Percentiles rank a stretch among this genome's conserved stretches.
These are phyloP conservation scores for Solanum clarkiae DNA, from an alignment of 257 asterid species.

Conservation along the genomic window DNA sequence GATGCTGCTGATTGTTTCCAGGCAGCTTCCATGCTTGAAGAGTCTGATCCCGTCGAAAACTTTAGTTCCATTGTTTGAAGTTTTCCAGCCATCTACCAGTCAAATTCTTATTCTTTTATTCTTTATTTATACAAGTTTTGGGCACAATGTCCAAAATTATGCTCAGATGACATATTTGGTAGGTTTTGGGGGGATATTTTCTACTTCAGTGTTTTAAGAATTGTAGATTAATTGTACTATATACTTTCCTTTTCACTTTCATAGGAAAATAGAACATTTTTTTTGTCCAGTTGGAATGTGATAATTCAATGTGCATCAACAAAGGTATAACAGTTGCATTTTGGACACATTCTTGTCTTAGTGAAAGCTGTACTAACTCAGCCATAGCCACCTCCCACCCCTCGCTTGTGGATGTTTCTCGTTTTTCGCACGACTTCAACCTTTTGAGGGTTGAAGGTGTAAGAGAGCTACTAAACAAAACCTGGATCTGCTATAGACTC, in stretches of 20 bases:
- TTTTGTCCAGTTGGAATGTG: background rate
- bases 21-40: constrained; percentile 93
- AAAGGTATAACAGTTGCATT: background rate
- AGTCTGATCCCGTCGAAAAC: constrained; percentile 79
- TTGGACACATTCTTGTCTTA: background rate
- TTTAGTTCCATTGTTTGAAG: constrained; percentile 54
- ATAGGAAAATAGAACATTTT: background rate
- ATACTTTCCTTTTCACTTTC: background rate
- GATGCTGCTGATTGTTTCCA: constrained; percentile 97
- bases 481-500: background rate
- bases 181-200: background rate
- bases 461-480: background rate
- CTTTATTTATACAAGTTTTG: constrained; percentile 15
- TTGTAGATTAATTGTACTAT: background rate
- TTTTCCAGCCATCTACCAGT: background rate
- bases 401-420: background rate
- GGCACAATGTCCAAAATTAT: background rate
- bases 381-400: background rate
- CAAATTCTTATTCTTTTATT: constrained; percentile 50
- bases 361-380: background rate
- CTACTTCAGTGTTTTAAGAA: background rate
- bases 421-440: background rate
- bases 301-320: background rate
- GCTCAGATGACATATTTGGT: background rate
- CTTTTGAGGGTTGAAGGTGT: background rate